These are phyloP conservation scores for Ganoderma sinense DNA, from an alignment of 1,284 basidiomycete genomes.

Conservation along the genomic window DNA sequence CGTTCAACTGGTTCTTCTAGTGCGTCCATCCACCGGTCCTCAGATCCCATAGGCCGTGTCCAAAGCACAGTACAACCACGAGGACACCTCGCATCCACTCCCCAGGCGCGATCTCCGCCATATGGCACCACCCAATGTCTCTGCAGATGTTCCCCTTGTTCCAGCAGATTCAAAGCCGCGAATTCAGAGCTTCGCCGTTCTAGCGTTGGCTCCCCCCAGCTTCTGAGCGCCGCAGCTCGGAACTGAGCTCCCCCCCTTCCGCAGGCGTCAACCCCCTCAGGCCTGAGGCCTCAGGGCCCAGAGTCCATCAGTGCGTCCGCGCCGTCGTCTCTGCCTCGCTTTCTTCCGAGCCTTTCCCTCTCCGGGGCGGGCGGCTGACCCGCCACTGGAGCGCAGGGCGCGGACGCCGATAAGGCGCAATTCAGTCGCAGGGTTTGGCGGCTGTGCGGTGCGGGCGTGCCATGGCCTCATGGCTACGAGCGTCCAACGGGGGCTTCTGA, in stretches of 20 bases:
- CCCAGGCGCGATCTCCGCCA: not conserved
- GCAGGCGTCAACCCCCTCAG: not conserved
- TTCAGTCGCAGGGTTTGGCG: not conserved
- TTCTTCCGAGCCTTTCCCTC: not conserved
- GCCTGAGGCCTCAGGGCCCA: not conserved
- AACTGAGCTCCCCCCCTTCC: not conserved
- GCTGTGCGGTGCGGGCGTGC: constrained; percentile 10
- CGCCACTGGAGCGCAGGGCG: not conserved
- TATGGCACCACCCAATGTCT: not conserved
- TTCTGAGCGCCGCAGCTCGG: constrained; percentile 1
- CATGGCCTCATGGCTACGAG: constrained; percentile 18
- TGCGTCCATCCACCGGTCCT: not conserved
- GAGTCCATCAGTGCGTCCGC: constrained; percentile 1
- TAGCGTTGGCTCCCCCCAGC: not conserved
- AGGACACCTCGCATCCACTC: not conserved
- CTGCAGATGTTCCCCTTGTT: not conserved
- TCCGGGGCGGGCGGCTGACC: not conserved
- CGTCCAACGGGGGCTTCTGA: constrained; percentile 15
- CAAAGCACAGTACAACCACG: not conserved
- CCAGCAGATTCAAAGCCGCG: not conserved
- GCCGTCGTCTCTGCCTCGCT: not conserved
- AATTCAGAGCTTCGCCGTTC: not conserved
- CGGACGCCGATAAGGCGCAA: not conserved
- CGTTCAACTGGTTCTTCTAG: not conserved
- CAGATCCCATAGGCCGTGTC: not conserved